Conservation (phyloP, 805 yeast species). For the Sugiyamaella mastotermitis region DNA sequence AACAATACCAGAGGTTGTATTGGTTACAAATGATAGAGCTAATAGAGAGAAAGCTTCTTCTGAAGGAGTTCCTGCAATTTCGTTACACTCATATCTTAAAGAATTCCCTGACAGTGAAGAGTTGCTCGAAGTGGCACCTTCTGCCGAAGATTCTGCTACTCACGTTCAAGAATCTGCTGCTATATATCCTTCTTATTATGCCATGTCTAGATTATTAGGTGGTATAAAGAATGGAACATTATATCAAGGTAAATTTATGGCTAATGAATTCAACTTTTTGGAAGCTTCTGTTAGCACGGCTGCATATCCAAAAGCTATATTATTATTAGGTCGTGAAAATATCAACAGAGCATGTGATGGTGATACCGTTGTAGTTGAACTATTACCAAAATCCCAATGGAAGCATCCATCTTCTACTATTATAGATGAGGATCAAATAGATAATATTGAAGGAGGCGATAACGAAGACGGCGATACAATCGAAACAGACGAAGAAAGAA, state of each 20-base stretch:
- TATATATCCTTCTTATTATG: constrained; percentile 65
- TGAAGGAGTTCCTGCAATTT: constrained; percentile 49
- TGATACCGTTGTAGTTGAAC: constrained; percentile 85
- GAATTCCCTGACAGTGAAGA: constrained; percentile 66
- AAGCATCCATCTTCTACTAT: constrained; percentile 74
- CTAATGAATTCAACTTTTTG: constrained; percentile 79
- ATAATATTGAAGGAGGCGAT: constrained; percentile 43
- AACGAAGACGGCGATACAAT: constrained; percentile 37
- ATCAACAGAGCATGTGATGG: constrained; percentile 89
- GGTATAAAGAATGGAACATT: constrained; percentile 84
- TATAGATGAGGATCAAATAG: constrained; percentile 65
- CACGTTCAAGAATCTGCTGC: not conserved
- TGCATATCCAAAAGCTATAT: constrained; percentile 72
- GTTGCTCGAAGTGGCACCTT: constrained; percentile 72
- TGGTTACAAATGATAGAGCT: constrained; percentile 70
- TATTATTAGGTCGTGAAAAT: constrained; percentile 75
- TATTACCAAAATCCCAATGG: constrained; percentile 84
- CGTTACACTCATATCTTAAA: constrained; percentile 65
- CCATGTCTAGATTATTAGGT: constrained; percentile 79
- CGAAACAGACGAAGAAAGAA: constrained; percentile 62
- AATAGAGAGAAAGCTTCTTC: constrained; percentile 52
- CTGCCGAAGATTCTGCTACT: constrained; percentile 33
- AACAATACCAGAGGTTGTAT: constrained; percentile 24
- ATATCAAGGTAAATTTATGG: constrained; percentile 75
- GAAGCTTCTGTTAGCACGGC: constrained; percentile 77